A percentile compares a stretch with the other conserved stretches of the same genome.
Conservation (phyloP, 495 filamentous ascomycete species). For the Hyaloscypha variabilis region DNA sequence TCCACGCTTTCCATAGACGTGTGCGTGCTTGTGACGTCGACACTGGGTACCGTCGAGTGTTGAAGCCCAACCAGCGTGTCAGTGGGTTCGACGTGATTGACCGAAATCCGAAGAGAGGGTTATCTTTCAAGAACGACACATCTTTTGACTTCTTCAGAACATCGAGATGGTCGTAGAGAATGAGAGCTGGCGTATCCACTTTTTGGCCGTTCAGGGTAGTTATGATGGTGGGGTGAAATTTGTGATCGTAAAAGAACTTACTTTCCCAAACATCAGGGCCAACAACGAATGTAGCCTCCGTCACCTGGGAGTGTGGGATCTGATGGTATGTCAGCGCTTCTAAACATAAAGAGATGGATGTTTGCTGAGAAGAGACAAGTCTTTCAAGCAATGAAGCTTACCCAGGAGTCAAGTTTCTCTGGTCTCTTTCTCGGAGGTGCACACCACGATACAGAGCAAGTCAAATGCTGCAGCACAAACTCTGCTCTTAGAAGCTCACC, state of each 20-base stretch:
- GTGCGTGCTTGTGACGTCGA: conserved; percentile 61
- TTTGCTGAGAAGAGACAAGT: too few relatives aligned
- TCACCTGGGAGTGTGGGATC: conserved; percentile 60
- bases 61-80: conserved; percentile 48
- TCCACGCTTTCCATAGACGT: conserved; percentile 67
- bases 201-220: conserved; percentile 58
- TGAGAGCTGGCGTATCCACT: conserved; percentile 59
- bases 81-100: conserved; percentile 48
- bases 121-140: conserved; percentile 56
- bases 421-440: conserved; percentile 54
- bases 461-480: conserved; percentile 57
- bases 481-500: conserved; percentile 62
- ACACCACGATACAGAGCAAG: conserved; percentile 60
- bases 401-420: conserved; percentile 56
- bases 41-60: conserved; percentile 51
- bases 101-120: conserved; percentile 55
- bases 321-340: too few relatives aligned
- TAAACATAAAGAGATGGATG: too few relatives aligned
- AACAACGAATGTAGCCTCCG: conserved; percentile 59
- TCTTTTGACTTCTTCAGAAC: conserved; percentile 56
- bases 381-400: too few relatives aligned
- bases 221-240: conserved; percentile 60
- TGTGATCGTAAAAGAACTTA: conserved; percentile 62
- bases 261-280: conserved; percentile 56
- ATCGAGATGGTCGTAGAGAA: conserved; percentile 55